phyloP scores from a whole-genome alignment of 768 basidiomycete genomes.

The Macrolepiota fuliginosa region DNA sequence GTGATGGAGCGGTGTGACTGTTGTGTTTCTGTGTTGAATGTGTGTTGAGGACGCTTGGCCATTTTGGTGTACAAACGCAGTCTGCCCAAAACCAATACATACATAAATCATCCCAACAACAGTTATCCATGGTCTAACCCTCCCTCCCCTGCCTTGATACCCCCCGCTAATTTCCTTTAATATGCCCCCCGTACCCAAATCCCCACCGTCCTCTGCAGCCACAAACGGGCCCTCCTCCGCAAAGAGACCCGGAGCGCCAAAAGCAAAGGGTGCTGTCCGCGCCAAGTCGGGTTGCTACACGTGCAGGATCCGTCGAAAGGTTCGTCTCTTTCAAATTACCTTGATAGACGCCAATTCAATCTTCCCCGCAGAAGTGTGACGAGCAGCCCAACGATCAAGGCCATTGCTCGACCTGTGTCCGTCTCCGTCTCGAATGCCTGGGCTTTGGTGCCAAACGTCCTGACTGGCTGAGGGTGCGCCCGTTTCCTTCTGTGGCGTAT shows the following conservation, averaged over 20 bases:
- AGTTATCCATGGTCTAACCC: conserved; percentile 7
- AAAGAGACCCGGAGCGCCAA: conserved; percentile 45
- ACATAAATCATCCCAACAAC: background rate
- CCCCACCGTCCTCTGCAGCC: conserved; percentile 31
- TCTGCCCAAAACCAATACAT: conserved; percentile 2
- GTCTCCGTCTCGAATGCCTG: conserved; percentile 79
- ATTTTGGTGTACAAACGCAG: background rate
- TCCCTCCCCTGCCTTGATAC: conserved; percentile 16
- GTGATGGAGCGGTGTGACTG: conserved; percentile 3
- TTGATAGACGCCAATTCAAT: conserved; percentile 4
- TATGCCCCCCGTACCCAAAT: conserved; percentile 43
- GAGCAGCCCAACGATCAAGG: conserved; percentile 63
- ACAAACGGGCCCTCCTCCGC: conserved; percentile 22
- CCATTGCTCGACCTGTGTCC: conserved; percentile 72
- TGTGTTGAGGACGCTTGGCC: conserved; percentile 2
- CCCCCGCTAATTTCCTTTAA: background rate
- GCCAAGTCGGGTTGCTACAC: conserved; percentile 91
- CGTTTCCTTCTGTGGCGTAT: conserved; percentile 15
- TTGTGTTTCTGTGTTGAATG: background rate
- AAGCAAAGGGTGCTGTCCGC: conserved; percentile 78
- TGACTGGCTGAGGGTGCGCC: conserved; percentile 75
- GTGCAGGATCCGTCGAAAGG: conserved; percentile 85
- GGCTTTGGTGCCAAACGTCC: conserved; percentile 86
- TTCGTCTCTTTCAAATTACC: conserved; percentile 26
- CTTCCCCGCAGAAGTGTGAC: conserved; percentile 71